Evolutionary conservation across 352 stramenopile species (phyloP), one percentile per base, ranked within the genome.

Genomic region (Pythium dissotocum): DNA sequence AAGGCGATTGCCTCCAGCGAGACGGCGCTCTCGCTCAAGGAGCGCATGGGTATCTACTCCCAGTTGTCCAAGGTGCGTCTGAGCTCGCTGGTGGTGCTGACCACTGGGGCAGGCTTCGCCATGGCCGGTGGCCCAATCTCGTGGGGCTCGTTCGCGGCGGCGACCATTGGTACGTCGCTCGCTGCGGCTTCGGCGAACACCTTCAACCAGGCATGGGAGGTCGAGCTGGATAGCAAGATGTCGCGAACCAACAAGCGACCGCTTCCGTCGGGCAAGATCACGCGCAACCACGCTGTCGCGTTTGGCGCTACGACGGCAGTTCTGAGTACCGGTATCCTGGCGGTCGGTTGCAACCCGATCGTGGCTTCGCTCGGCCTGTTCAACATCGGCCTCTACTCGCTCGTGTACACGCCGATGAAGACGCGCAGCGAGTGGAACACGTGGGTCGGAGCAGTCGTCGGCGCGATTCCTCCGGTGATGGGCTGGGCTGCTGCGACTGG

Each of bases 401-500:
- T 98, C 38, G 80, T 98, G n/a, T 99, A 99, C 86, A 99, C 98
- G 18, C 97, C 97, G 12, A 93, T 99, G 80, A 99, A 99, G 82
- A 97, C 92, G 38, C 81, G 87, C 21, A 97, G 90, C 55, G 96
- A 99, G 75, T 83, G 87, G 35, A 99, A 99, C 85, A 99, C 98
- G 33, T 99, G 97, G 97, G 85, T 99, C 51, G 98, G 98, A 26
- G 97, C 97, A 2, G 71, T 99, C 10, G 98, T 99, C n/a, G 98
- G 98, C 21, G 98, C 97, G 5, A 97, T 99, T 40, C 98, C 98
- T 7, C 98, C 98, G 0, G 69, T 99, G 51, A 99, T 99, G 95
- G 98, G 98, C 56, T 99, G 94, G 87, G 93, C 95, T 18, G 98
- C 98, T 36, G 97, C 97, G 1, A 98, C 94, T 0, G 97, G 97